phyloP scores from a whole-genome alignment of 352 stramenopile species.

The Globisporangium irregulare region DNA sequence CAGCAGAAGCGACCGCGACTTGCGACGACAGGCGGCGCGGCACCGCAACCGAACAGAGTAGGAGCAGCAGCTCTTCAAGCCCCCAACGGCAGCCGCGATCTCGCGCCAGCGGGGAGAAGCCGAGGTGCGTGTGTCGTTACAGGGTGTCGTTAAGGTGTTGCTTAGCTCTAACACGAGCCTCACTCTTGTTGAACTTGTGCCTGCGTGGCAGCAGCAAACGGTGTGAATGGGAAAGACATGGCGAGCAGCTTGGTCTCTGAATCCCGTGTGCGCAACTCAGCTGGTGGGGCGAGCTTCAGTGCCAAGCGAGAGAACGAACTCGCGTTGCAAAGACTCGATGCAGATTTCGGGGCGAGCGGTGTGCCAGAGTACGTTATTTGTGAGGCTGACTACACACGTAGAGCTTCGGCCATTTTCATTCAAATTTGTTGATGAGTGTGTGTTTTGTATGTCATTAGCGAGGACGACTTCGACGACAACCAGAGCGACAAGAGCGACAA shows the following conservation, averaged over 20 bases:
- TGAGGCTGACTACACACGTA: not conserved
- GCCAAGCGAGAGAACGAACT: not conserved
- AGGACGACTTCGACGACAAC: conserved; percentile 21
- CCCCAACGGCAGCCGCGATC: not conserved
- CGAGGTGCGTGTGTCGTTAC: not conserved
- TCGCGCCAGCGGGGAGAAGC: not conserved
- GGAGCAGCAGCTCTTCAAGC: not conserved
- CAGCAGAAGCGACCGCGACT: conserved; percentile 18
- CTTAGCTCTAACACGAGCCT: not conserved
- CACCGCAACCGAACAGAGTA: not conserved
- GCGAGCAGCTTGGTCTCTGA: not conserved
- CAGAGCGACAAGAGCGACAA: conserved; percentile 22
- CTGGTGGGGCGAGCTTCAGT: not conserved
- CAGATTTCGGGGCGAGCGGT: not conserved
- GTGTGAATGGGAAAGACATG: not conserved
- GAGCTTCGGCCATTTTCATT: not conserved
- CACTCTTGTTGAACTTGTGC: not conserved
- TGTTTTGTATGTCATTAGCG: not conserved
- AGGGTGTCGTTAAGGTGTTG: not conserved
- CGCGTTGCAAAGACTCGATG: conserved; percentile 9
- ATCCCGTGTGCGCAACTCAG: not conserved
- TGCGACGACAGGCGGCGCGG: not conserved
- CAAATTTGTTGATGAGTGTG: not conserved
- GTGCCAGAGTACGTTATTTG: conserved; percentile 5
- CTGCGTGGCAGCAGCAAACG: not conserved